Conservation (phyloP, 140 eudicot species). For the Stevia rebaudiana region DNA sequence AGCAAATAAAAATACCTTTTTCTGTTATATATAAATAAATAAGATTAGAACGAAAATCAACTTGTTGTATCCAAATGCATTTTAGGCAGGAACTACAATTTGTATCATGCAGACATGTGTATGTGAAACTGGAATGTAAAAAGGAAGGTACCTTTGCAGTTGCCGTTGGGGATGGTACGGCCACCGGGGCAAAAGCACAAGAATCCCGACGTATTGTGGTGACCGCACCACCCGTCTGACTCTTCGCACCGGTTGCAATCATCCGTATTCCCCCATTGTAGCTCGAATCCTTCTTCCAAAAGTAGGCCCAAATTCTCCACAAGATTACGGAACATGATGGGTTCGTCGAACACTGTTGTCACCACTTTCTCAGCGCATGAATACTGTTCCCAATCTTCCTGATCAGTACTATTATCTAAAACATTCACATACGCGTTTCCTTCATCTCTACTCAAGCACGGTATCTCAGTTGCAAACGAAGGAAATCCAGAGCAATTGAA, state of each 20-base stretch:
- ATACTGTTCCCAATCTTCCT: not conserved
- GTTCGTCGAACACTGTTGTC: not conserved
- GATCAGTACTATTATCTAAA: too few species aligned
- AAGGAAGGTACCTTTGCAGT: constrained; percentile 27
- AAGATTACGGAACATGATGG: not conserved
- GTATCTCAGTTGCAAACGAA: not conserved
- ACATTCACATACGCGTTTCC: not conserved
- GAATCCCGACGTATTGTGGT: not conserved
- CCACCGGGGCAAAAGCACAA: constrained; percentile 28
- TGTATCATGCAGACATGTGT: too few species aligned
- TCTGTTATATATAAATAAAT: too few species aligned
- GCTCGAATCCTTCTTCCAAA: constrained; percentile 20
- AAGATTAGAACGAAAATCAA: too few species aligned
- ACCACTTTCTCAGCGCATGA: constrained; percentile 18
- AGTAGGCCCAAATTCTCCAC: not conserved
- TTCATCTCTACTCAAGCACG: not conserved
- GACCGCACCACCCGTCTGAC: constrained; percentile 24
- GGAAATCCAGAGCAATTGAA: not conserved
- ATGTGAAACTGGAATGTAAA: too few species aligned
- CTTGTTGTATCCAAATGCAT: too few species aligned
- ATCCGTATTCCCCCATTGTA: constrained; percentile 3
- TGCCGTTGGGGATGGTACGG: not conserved
- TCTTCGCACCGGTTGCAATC: constrained; percentile 16
- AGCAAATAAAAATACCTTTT: too few species aligned
- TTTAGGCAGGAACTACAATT: too few species aligned